phyloP scores from a whole-genome alignment of 768 basidiomycete species.

The Coprinopsis sp. region DNA sequence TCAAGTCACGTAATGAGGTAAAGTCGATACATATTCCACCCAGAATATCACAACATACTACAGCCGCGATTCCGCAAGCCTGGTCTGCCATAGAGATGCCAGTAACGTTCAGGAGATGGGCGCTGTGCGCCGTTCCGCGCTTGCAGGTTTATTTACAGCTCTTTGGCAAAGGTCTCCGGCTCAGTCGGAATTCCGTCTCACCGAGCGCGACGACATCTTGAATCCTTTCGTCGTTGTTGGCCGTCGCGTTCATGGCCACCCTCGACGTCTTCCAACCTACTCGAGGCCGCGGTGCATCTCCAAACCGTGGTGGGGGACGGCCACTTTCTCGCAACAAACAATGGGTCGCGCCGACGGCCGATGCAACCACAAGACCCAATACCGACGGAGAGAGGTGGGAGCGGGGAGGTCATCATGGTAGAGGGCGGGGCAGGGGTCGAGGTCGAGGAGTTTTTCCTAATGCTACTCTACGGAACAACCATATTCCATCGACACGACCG shows the following conservation, averaged over 20 bases:
- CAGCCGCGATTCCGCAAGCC: conserved; percentile 23
- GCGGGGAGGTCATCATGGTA: conserved; percentile 52
- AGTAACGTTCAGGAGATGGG: no score
- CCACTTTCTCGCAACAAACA: conserved; percentile 51
- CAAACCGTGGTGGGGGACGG: conserved; percentile 22
- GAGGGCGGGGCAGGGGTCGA: conserved; percentile 37
- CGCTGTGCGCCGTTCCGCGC: no score
- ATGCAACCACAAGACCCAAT: conserved; percentile 30
- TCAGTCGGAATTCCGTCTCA: no score
- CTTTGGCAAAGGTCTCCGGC: no score
- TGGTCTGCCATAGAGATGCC: conserved; percentile 30
- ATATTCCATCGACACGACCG: no score
- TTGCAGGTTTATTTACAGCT: no score
- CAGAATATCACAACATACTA: conserved; percentile 31
- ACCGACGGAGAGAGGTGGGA: conserved; percentile 60
- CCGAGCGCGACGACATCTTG: neutral
- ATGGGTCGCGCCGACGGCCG: conserved; percentile 48
- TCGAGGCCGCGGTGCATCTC: neutral
- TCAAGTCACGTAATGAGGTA: conserved; percentile 30
- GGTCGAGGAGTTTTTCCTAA: conserved; percentile 35
- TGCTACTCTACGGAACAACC: conserved; percentile 32
- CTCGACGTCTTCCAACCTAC: neutral
- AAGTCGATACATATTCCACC: conserved; percentile 38
- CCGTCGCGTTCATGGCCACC: neutral
- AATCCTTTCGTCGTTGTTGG: neutral